Evolutionary conservation across 306 rosid species (phyloP).

Genomic region (Astragalus glycyphyllos): DNA sequence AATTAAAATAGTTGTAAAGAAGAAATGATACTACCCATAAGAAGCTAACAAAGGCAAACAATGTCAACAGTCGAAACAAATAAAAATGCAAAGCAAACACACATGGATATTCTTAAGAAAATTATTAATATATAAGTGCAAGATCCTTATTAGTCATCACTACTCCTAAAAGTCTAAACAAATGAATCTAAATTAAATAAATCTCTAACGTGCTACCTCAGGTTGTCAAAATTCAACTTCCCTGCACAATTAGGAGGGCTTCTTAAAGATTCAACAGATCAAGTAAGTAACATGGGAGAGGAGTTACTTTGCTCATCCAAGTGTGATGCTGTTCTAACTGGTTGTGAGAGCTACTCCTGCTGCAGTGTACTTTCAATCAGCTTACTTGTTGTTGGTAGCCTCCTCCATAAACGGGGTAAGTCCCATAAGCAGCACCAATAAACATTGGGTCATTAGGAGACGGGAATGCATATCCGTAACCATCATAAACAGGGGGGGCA

Average conservation of each 20-base stretch:
- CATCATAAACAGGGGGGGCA: conserved; percentile 80
- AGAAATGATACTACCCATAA: neutral
- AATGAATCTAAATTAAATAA: conserved; percentile 53
- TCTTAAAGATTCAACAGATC: conserved; percentile 58
- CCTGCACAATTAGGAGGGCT: conserved; percentile 81
- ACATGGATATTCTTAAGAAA: conserved; percentile 33
- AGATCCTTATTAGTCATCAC: conserved; percentile 55
- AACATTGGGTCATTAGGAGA: conserved; percentile 84
- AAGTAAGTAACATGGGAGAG: conserved; percentile 56
- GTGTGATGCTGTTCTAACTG: conserved; percentile 43
- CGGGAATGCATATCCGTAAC: conserved; percentile 84
- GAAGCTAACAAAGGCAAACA: conserved; percentile 37
- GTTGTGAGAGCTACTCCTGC: conserved; percentile 44
- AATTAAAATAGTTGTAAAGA: neutral
- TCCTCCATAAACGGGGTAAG: conserved; percentile 82
- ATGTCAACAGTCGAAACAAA: neutral
- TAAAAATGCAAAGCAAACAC: conserved; percentile 39
- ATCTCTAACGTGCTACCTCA: conserved; percentile 65
- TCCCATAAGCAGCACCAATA: conserved; percentile 83
- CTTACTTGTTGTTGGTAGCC: conserved; percentile 97
- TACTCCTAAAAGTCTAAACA: conserved; percentile 53
- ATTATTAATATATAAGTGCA: conserved; percentile 50
- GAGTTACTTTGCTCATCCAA: conserved; percentile 42
- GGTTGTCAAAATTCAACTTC: conserved; percentile 86
- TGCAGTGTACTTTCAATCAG: conserved; percentile 57